Base-by-base conservation (phyloP, 2,329 filamentous ascomycete species). In the Chalaropsis thielavioides region DNA sequence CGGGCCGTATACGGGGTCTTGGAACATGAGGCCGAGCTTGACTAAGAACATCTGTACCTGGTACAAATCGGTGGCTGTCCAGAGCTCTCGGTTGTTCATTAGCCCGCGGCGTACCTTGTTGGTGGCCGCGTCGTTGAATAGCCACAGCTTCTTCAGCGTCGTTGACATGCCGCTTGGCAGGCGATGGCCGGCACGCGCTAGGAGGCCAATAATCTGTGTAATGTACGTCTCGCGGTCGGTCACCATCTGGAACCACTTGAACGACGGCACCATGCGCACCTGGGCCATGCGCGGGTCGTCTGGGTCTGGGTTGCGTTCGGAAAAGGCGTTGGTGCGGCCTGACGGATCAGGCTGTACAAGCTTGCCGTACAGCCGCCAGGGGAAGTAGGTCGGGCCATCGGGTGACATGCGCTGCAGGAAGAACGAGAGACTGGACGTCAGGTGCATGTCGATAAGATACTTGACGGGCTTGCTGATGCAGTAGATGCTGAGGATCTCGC, bases 11-110 rank as follows among this genome's bases (percentile, higher is more conserved):
- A 83, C 71, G 0, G 88, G 86, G 68, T 89, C 80, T 66, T 81
- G 83, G 73, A 90, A 84, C 64, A 79, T 78, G 81, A 91, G 83
- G 70, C 83, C 80, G 17, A 94, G 79, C 75, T 92, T 92, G 68
- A 89, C 71, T 68, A 89, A 76, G 75, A 92, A 85, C 67, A 86
- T 73, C 56, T 84, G 81, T 2, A 82, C 78, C 62, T 82, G 78
- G 71, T 83, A 81, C 10, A 94, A 72, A 70, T 89, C 83, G 3
- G 72, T 67, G 65, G 86, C 76, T 10, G 79, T 75, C 79, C 87
- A 87, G 60, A 85, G 76, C 0, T 70, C 69, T 10, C 64, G 63
- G 71, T 83, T 83, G 38, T 76, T 76, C 4, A 90, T 72, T 5
- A 86, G 75, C 1, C 75, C 76, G 5, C 78, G 73, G 0, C 89